Conservation (phyloP, 1,139 yeast genomes). For the Groenewaldozyma sp. region DNA sequence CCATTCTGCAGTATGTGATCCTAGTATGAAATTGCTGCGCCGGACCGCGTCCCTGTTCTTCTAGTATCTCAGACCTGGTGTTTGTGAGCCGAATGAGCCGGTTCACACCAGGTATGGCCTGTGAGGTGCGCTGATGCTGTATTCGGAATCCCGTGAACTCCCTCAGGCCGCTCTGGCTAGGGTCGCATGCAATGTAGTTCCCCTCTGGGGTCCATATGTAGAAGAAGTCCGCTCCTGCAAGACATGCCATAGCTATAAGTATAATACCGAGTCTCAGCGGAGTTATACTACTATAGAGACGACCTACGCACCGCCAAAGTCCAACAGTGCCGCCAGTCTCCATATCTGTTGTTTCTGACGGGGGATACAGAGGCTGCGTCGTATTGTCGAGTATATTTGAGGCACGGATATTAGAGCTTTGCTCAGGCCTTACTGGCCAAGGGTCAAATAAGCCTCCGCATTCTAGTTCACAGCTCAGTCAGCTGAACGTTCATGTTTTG, state of each 20-base stretch:
- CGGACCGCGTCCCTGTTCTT: background rate
- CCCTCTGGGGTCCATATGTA: slow-evolving; percentile 5
- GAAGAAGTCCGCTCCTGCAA: slow-evolving; percentile 1
- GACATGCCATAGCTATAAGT: background rate
- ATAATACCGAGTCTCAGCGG: background rate
- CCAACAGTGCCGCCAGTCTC: no score
- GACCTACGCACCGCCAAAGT: no score
- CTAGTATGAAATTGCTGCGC: slow-evolving; percentile 8
- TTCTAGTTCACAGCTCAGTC: no score
- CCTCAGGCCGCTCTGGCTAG: slow-evolving; percentile 5
- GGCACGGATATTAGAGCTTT: no score
- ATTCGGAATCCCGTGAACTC: slow-evolving; percentile 20
- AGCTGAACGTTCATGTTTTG: no score
- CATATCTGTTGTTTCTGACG: no score
- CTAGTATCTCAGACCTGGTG: background rate
- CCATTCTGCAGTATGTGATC: slow-evolving; percentile 9
- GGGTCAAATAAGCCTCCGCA: no score
- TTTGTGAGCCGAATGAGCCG: background rate
- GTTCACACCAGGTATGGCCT: background rate
- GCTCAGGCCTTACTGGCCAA: no score
- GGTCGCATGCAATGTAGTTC: slow-evolving; percentile 9
- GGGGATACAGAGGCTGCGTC: no score
- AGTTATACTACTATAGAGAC: no score
- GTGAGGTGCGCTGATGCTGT: slow-evolving; percentile 18
- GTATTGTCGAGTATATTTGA: no score